These are phyloP conservation scores for Eutypa lata DNA, from an alignment of 2,329 filamentous ascomycete species.

Conservation along the genomic window DNA sequence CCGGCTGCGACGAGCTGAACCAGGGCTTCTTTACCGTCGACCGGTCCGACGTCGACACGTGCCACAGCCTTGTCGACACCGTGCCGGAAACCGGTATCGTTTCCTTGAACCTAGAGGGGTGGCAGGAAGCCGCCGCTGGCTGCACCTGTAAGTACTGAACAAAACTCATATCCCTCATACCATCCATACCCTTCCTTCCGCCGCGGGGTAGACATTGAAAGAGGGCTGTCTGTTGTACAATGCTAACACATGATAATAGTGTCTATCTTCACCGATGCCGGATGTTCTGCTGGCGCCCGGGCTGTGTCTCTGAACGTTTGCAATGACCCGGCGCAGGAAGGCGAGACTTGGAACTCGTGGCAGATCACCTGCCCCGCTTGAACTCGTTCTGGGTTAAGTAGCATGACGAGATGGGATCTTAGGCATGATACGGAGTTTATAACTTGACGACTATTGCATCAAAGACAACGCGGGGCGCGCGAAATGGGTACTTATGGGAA, in stretches of 20 bases:
- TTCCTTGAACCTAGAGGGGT: slow-evolving; percentile 17
- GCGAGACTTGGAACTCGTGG: slow-evolving; percentile 11
- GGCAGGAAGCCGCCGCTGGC: slow-evolving; percentile 16
- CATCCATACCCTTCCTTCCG: background rate
- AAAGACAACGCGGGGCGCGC: too few relatives aligned
- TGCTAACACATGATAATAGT: slow-evolving; percentile 4
- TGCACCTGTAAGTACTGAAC: slow-evolving; percentile 22
- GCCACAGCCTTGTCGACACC: slow-evolving; percentile 45
- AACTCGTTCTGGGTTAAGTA: background rate
- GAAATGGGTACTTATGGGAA: too few relatives aligned
- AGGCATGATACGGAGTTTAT: too few relatives aligned
- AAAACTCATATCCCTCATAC: background rate
- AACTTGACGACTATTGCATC: too few relatives aligned
- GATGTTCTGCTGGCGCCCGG: slow-evolving; percentile 7
- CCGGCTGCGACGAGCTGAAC: slow-evolving; percentile 21
- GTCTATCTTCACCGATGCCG: slow-evolving; percentile 11
- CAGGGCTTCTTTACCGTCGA: slow-evolving; percentile 25
- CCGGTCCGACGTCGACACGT: slow-evolving; percentile 14
- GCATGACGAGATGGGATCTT: too few relatives aligned
- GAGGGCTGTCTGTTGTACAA: background rate
- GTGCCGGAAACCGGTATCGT: slow-evolving; percentile 36
- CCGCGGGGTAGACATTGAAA: background rate
- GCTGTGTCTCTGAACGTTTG: slow-evolving; percentile 3
- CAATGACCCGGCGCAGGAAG: slow-evolving; percentile 1
- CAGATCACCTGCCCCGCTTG: slow-evolving; percentile 8